Percentiles rank a stretch among this genome's conserved stretches.
These are phyloP conservation scores for Aspergillus fischeri DNA, from an alignment of 2,329 filamentous ascomycete genomes.

Conservation along the genomic window DNA sequence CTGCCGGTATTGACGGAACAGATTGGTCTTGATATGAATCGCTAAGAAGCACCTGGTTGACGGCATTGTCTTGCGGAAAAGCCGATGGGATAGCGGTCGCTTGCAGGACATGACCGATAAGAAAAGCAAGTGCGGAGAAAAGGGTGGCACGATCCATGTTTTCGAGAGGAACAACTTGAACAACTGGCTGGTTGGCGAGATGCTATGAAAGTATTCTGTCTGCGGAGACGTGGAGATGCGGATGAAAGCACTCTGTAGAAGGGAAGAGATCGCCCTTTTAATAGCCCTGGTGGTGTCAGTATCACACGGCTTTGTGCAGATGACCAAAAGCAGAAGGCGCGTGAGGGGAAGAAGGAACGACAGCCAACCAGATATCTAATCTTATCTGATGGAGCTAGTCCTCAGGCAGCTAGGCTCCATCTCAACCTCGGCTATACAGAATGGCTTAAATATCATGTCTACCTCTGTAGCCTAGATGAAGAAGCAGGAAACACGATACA, in stretches of 20 bases:
- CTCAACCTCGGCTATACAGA: not conserved
- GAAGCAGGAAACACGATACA: too few relatives aligned
- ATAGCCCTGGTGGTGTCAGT: not conserved
- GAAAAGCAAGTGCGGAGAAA: conserved; percentile 7
- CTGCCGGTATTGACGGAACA: not conserved
- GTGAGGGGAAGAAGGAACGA: not conserved
- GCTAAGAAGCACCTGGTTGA: conserved; percentile 12
- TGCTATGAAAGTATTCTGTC: not conserved
- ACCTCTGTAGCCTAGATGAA: too few relatives aligned
- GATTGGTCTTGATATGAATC: not conserved
- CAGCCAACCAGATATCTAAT: conserved; percentile 15
- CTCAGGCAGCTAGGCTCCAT: not conserved
- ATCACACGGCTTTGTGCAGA: not conserved
- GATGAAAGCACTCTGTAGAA: not conserved
- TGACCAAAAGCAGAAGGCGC: not conserved
- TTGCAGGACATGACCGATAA: conserved; percentile 1
- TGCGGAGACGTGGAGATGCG: too few relatives aligned
- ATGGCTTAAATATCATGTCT: too few relatives aligned
- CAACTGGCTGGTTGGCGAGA: not conserved
- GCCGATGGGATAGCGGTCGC: conserved; percentile 7
- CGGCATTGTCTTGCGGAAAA: not conserved
- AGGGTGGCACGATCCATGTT: conserved; percentile 9
- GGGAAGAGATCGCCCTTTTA: not conserved
- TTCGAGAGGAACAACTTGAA: not conserved
- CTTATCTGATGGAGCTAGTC: conserved; percentile 33